Evolutionary conservation across 495 filamentous ascomycete genomes (phyloP).

Genomic region (Hyphodiscus hymeniophilus): DNA sequence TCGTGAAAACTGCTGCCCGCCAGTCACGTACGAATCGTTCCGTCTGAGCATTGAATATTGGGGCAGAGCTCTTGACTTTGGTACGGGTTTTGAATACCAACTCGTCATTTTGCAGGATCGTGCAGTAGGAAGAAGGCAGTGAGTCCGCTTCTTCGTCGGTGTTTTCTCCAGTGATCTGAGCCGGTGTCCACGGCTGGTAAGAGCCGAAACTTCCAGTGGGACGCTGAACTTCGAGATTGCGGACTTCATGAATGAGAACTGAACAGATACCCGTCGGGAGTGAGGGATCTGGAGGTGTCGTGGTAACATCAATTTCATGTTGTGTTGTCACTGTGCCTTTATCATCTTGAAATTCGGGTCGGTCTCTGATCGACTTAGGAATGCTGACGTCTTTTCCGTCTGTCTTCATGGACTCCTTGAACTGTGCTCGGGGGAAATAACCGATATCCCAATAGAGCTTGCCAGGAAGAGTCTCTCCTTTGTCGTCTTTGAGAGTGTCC

Average conservation of each 20-base stretch:
- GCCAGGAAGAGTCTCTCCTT: constrained; percentile 83
- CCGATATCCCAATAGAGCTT: constrained; percentile 94
- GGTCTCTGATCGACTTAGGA: constrained; percentile 60
- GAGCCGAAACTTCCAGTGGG: constrained; percentile 62
- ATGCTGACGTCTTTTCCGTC: constrained; percentile 77
- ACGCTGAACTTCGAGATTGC: constrained; percentile 82
- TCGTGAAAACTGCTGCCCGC: constrained; percentile 75
- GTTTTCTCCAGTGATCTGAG: constrained; percentile 74
- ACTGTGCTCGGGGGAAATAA: constrained; percentile 82
- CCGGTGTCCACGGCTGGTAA: constrained; percentile 79
- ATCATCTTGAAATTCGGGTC: constrained; percentile 77
- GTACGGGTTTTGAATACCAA: constrained; percentile 50
- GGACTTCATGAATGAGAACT: constrained; percentile 86
- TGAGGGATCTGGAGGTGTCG: constrained; percentile 87
- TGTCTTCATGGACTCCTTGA: constrained; percentile 72
- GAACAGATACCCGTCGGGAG: constrained; percentile 85
- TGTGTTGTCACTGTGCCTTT: constrained; percentile 69
- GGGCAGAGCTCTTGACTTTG: constrained; percentile 86
- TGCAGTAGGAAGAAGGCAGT: constrained; percentile 85
- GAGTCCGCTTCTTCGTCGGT: constrained; percentile 72
- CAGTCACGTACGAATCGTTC: constrained; percentile 94
- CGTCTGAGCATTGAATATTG: constrained; percentile 93
- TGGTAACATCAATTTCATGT: constrained; percentile 73
- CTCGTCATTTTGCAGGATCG: constrained; percentile 82
- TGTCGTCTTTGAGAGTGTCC: constrained; percentile 68